A percentile compares a stretch with the other conserved stretches of the same genome.
Conservation (phyloP, 2,329 filamentous ascomycete species). For the Colletotrichum paranaense region DNA sequence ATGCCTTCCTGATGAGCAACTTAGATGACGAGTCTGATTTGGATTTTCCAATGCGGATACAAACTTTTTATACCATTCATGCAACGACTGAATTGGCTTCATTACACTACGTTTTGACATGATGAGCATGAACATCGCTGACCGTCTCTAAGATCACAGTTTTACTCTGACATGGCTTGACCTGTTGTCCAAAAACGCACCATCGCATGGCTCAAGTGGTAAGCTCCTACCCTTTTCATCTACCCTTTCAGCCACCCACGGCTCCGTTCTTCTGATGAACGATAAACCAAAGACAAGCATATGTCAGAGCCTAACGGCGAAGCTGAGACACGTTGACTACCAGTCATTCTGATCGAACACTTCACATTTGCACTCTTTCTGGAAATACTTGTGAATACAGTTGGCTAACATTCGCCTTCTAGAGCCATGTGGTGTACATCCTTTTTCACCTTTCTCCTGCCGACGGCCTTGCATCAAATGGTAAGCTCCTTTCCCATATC, state of each 20-base stretch:
- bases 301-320: constrained; percentile 39
- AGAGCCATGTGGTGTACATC: neutral
- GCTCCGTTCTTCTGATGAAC: constrained; percentile 38
- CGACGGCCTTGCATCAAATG: neutral
- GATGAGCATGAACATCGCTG: constrained; percentile 24
- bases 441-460: accelerated
- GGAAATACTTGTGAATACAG: neutral
- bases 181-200: neutral
- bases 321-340: constrained; percentile 38
- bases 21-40: constrained; percentile 75
- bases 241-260: constrained; percentile 12
- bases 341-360: constrained; percentile 36
- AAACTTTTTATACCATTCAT: constrained; percentile 66
- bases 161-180: neutral
- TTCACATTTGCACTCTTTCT: constrained; percentile 15
- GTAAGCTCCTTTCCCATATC: neutral
- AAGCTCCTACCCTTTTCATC: neutral
- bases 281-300: constrained; percentile 40
- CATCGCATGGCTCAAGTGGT: constrained; percentile 2
- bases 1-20: constrained; percentile 55
- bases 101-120: neutral
- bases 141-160: constrained; percentile 26
- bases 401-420: constrained; percentile 7
- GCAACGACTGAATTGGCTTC: constrained; percentile 57
- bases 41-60: constrained; percentile 71